Conservation (phyloP, 352 stramenopile genomes). For the Globisporangium uncinulatum region DNA sequence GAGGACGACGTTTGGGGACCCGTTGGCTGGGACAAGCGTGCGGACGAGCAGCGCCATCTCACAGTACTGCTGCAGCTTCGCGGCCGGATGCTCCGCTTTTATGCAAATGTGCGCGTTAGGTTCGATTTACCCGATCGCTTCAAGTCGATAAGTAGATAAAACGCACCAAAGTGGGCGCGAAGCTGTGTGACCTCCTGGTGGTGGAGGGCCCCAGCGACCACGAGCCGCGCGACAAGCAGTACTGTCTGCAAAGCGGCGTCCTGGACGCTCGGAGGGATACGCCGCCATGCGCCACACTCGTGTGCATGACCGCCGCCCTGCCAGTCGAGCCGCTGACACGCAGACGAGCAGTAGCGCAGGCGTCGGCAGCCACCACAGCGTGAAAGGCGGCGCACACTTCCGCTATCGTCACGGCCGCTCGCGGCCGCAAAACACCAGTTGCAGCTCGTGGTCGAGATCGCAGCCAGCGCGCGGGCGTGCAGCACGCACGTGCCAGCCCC, state of each 20-base stretch:
- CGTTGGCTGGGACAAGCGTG: conserved; percentile 37
- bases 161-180: conserved; percentile 33
- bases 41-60: conserved; percentile 65
- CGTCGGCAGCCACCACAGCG: conserved; percentile 54
- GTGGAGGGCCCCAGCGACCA: conserved; percentile 26
- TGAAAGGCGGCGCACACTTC: conserved; percentile 12
- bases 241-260: conserved; percentile 31
- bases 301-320: conserved; percentile 24
- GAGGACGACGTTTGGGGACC: too few relatives aligned
- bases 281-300: conserved; percentile 47
- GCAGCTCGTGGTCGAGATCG: conserved; percentile 34
- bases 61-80: conserved; percentile 31
- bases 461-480: conserved; percentile 18
- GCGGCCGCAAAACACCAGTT: conserved; percentile 36
- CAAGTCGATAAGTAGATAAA: too few relatives aligned
- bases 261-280: conserved; percentile 15
- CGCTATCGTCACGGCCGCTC: not conserved
- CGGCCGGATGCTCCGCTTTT: conserved; percentile 30
- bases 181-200: conserved; percentile 10
- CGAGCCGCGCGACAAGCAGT: conserved; percentile 45
- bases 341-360: conserved; percentile 57
- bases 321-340: conserved; percentile 68
- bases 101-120: not conserved
- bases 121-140: conserved; percentile 5
- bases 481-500: conserved; percentile 29